A percentile compares a stretch with the other conserved stretches of the same genome.
Conservation (phyloP, 345 rosid genomes). For the Excoecaria cochinchinensis region DNA sequence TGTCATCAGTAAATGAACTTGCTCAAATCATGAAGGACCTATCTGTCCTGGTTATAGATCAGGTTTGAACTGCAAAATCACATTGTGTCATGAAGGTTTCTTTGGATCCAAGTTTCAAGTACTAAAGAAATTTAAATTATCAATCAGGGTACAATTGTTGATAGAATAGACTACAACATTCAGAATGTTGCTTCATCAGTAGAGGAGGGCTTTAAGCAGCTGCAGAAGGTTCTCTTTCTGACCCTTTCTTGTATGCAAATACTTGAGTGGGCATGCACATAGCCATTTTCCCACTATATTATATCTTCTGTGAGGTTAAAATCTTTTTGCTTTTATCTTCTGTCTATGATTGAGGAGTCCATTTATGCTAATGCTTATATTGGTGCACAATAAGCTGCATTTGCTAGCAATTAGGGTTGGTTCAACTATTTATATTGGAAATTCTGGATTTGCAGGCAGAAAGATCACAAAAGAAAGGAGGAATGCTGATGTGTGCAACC, state of each 20-base stretch:
- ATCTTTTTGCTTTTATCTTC: background rate
- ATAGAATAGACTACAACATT: conserved; percentile 92
- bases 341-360: background rate
- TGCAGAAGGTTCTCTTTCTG: conserved; percentile 62
- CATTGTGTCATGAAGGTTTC: background rate
- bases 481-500: conserved; percentile 92
- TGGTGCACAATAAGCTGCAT: background rate
- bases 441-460: conserved; percentile 64
- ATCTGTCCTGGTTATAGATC: conserved; percentile 91
- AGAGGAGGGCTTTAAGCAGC: conserved; percentile 90
- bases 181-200: conserved; percentile 81
- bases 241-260: background rate
- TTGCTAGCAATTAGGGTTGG: background rate
- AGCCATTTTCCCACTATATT: background rate
- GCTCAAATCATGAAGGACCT: conserved; percentile 99
- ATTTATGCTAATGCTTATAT: no score
- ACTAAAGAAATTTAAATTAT: background rate
- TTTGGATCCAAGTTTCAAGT: background rate
- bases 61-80: conserved; percentile 43
- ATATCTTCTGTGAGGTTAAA: background rate
- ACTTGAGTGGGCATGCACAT: background rate
- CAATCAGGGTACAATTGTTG: conserved; percentile 87
- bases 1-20: conserved; percentile 87
- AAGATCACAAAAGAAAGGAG: conserved; percentile 84
- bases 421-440: background rate